phyloP scores from a whole-genome alignment of 169 alveolate genomes.

The Plasmodium sp. region DNA sequence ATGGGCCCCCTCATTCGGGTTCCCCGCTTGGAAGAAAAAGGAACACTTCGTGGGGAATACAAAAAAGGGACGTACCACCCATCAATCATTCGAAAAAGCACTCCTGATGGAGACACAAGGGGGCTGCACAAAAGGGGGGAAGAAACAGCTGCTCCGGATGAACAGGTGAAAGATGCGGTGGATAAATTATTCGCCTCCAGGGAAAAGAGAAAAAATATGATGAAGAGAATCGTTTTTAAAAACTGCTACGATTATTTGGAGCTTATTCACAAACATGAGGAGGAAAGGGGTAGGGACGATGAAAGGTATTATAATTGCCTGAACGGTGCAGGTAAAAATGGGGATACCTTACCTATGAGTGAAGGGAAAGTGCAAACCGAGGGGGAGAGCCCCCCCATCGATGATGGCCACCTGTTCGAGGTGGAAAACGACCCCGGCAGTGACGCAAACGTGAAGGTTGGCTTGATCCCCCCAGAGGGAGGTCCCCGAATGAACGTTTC shows the following conservation, averaged over 20 bases:
- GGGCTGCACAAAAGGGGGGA: background rate
- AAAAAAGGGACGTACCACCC: background rate
- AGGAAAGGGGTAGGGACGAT: constrained; percentile 13
- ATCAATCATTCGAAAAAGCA: background rate
- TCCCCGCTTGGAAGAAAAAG: background rate
- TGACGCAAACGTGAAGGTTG: background rate
- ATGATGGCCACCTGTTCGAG: constrained; percentile 23
- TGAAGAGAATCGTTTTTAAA: constrained; percentile 59
- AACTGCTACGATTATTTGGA: constrained; percentile 44
- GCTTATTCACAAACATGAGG: constrained; percentile 28
- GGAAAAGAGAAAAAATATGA: constrained; percentile 53
- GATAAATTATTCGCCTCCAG: constrained; percentile 45
- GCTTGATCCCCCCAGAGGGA: background rate
- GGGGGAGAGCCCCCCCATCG: background rate
- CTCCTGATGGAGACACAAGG: background rate
- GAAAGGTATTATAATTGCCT: constrained; percentile 31
- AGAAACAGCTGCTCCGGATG: constrained; percentile 6
- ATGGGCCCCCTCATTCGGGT: background rate
- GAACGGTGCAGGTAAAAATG: background rate
- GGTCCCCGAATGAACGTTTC: constrained; percentile 33
- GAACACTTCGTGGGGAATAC: background rate
- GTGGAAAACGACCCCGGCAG: constrained; percentile 25
- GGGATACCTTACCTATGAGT: background rate
- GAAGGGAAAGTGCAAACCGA: background rate
- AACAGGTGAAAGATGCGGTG: constrained; percentile 36